These are phyloP conservation scores for Ganoderma lucidum DNA, from an alignment of 1,284 basidiomycete species.

Conservation along the genomic window DNA sequence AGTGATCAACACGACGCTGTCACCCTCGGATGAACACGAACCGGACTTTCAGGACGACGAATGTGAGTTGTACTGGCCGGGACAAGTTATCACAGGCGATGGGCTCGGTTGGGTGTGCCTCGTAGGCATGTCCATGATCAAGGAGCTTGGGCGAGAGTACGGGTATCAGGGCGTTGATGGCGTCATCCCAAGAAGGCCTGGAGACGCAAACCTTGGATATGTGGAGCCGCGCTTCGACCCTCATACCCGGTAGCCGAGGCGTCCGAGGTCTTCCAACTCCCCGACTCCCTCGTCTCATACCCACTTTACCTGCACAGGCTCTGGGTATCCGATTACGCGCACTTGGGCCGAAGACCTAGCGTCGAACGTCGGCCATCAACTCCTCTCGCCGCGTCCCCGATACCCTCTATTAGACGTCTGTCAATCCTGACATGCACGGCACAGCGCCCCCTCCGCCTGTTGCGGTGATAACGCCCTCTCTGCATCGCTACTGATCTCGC, in stretches of 20 bases:
- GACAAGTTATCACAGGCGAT: slow-evolving; percentile 70
- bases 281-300: not conserved
- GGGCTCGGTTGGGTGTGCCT: slow-evolving; percentile 82
- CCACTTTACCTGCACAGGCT: not conserved
- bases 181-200: slow-evolving; percentile 66
- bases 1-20: slow-evolving; percentile 69
- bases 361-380: slow-evolving; percentile 8
- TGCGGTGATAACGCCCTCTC: slow-evolving; percentile 16
- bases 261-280: not conserved
- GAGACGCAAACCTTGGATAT: slow-evolving; percentile 26
- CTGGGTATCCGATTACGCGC: slow-evolving; percentile 7
- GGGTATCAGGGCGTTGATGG: slow-evolving; percentile 75
- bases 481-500: slow-evolving; percentile 24
- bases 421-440: slow-evolving; percentile 8
- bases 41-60: slow-evolving; percentile 84
- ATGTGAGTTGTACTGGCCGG: slow-evolving; percentile 82
- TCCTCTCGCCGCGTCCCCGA: slow-evolving; percentile 3
- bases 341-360: slow-evolving; percentile 10
- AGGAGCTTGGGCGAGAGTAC: slow-evolving; percentile 75
- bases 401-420: not conserved
- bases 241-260: slow-evolving; percentile 18
- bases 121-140: slow-evolving; percentile 83
- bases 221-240: slow-evolving; percentile 27
- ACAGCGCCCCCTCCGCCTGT: slow-evolving; percentile 14
- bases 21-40: slow-evolving; percentile 71